phyloP scores from a whole-genome alignment of 768 basidiomycete genomes.

The Wakefieldia striispora region DNA sequence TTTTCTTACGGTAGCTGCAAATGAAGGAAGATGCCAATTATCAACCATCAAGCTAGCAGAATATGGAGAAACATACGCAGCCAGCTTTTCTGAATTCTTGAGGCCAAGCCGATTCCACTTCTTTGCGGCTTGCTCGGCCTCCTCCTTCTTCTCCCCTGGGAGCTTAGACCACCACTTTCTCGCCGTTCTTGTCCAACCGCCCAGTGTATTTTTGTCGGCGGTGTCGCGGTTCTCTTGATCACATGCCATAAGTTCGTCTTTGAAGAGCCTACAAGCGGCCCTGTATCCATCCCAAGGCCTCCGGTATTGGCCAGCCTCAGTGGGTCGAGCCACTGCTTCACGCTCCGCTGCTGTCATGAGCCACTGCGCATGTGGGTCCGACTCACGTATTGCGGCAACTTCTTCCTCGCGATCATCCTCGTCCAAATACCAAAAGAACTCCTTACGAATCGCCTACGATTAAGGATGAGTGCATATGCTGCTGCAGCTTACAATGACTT shows the following conservation, averaged over 20 bases:
- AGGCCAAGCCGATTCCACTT: background rate
- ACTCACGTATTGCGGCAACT: background rate
- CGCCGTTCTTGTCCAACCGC: background rate
- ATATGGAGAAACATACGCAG: background rate
- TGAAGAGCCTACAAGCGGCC: background rate
- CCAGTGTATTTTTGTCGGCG: background rate
- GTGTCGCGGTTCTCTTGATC: background rate
- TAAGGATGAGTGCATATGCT: no score
- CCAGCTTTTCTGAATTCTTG: background rate
- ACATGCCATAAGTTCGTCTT: background rate
- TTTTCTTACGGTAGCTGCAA: background rate
- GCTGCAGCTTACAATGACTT: no score
- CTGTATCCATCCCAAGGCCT: background rate
- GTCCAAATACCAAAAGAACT: background rate
- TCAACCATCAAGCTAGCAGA: no score
- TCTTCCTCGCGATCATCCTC: background rate
- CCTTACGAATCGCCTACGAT: no score
- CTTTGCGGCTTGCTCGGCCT: background rate
- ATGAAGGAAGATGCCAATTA: background rate
- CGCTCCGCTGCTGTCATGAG: background rate
- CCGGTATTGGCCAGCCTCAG: background rate
- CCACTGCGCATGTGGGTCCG: background rate
- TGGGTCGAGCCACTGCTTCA: background rate
- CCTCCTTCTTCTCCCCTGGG: background rate
- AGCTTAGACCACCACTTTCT: background rate